Evolutionary conservation across 2,329 filamentous ascomycete genomes (phyloP), one percentile per base, ranked within the genome.

Genomic region (Sclerotinia minor): DNA sequence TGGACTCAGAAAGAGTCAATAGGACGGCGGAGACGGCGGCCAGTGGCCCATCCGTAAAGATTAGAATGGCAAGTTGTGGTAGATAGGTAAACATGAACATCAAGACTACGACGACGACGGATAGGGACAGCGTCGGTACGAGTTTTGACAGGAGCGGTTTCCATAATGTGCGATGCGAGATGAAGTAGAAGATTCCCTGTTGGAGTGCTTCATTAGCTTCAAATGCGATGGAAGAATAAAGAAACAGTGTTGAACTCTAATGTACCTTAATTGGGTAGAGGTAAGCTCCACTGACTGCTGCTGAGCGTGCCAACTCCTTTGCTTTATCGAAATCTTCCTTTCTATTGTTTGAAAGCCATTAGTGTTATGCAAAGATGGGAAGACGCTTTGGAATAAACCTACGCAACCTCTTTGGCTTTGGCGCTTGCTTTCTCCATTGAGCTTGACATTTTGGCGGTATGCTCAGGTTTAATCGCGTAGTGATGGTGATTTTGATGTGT

Each of bases 81-180:
- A 89, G 76, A 77, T 97, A 97, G 60, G 93, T 91, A 77, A 97
- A 88, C 73, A 90, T 81, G 79, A 98, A 97, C 92, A 97, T 96
- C 78, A 86, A 83, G 15, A 83, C 82, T 1, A 94, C 89, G 57
- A 97, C 88, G 55, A 86, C 85, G 13, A 89, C 78, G 19, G 91
- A 92, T 2, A 97, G 84, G 1, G 85, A 83, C 63, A 96, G 73
- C 38, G 89, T 92, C 3, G 85, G 84, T 1, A 81, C 77, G 55
- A 89, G 77, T 69, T 83, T 83, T 8, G 82, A 84, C 49, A 83
- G 71, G 54, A 89, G 83, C 1, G 87, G 87, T 73, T 83, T 83
- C 86, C 86, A 89, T 57, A 89, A 77, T 8, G 81, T 77, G 21
- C 80, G 80, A 71, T 88, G 85, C 32, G 80, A 81, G 54, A 83